Evolutionary conservation across 805 yeast species (phyloP).

Genomic region (Danielia oregonensis): DNA sequence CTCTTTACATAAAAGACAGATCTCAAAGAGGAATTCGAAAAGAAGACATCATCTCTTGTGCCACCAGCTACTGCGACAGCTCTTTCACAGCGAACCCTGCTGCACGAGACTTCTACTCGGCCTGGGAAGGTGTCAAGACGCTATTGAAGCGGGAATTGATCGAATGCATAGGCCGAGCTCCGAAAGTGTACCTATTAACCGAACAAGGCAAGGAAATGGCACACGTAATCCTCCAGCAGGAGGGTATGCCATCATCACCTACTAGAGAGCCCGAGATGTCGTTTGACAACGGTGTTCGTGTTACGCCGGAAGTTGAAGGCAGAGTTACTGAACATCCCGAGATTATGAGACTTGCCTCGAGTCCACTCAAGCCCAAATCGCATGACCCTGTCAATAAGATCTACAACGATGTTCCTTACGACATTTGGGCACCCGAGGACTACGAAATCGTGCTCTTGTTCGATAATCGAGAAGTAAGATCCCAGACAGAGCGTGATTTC

Average conservation of each 20-base stretch:
- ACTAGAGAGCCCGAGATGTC: slow-evolving; percentile 23
- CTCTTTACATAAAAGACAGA: slow-evolving; percentile 49
- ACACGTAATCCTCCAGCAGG: slow-evolving; percentile 46
- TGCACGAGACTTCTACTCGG: slow-evolving; percentile 62
- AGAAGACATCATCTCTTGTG: slow-evolving; percentile 52
- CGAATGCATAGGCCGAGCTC: slow-evolving; percentile 47
- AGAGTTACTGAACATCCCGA: neutral
- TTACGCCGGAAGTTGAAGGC: slow-evolving; percentile 19
- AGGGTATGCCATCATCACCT: slow-evolving; percentile 24
- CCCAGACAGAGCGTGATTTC: slow-evolving; percentile 64
- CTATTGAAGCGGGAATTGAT: slow-evolving; percentile 61
- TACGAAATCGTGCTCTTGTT: slow-evolving; percentile 61
- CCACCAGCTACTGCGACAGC: slow-evolving; percentile 51
- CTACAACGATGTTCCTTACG: slow-evolving; percentile 29
- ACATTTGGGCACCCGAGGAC: slow-evolving; percentile 58
- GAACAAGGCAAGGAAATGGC: slow-evolving; percentile 70
- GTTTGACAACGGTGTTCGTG: slow-evolving; percentile 33
- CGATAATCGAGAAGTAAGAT: slow-evolving; percentile 81
- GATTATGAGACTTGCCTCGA: slow-evolving; percentile 1
- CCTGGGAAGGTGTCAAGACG: slow-evolving; percentile 70
- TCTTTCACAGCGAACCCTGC: slow-evolving; percentile 60
- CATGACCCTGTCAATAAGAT: slow-evolving; percentile 24
- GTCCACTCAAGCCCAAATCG: slow-evolving; percentile 2
- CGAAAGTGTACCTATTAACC: slow-evolving; percentile 58
- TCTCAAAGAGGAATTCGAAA: slow-evolving; percentile 57